Evolutionary conservation across 257 asterid species (phyloP), one percentile per base, ranked within the genome.

Genomic region (Euphrasia confusa): DNA sequence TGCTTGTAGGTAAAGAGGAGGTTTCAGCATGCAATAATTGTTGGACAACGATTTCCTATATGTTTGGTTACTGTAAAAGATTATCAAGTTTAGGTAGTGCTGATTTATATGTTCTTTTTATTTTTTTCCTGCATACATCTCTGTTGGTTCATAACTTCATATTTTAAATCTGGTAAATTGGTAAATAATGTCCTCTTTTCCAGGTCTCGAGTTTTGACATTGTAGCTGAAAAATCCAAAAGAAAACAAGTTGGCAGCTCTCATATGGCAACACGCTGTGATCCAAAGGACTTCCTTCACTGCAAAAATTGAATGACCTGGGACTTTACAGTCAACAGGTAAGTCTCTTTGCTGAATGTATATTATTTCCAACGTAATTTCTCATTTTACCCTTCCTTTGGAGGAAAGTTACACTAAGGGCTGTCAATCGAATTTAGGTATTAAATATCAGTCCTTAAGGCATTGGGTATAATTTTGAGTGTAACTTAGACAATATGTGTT

Each of bases 301-400:
- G 96, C 96, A 81, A 65, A 70, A 74, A 89, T 70, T 74, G 86
- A 78, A 74, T 81, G 88, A 80, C 52, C 53, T 83, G 99, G 63
- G 99, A 92, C 83, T 92, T 89, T 72, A 92, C 99, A 26, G 80
- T 92, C 60, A 92, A 92, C 84, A 81, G 97, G 97, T 92, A 64
- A 59, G 54, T 18, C 76, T 61, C 54, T 52, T 53, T 73, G 65
- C 60, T 50, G 27, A 7, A 27, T 14, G 56, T 24, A 57, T 24
- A 48, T 45, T 21, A 39, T 28, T 63, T 65, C 48, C 45, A 15
- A 59, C 74, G 42, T 45, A 48, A 40, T 71, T 70, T 54, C 62
- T 61, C 35, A 48, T 26, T 53, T 24, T 56, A 18, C 32, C 60
- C 64, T 14, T 63, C 60, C 49, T 6, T 17, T 26, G 37, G 28